A percentile compares a stretch with the other conserved stretches of the same genome.
phyloP scores from a whole-genome alignment of 2,329 filamentous ascomycete species.

The Fusarium paranaense region DNA sequence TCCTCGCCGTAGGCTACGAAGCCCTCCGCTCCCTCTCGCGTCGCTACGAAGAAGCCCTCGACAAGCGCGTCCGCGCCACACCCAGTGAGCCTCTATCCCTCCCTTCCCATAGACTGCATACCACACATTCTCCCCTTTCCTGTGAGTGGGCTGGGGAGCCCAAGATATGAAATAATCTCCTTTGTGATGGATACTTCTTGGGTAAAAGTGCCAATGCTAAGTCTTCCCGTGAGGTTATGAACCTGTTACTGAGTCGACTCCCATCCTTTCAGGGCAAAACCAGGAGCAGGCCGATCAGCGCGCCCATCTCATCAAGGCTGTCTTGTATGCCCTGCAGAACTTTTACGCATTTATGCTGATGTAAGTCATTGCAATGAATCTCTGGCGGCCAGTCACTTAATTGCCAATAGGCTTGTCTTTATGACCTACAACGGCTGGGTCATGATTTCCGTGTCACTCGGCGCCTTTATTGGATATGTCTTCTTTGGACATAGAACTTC shows the following conservation, averaged over 20 bases:
- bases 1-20: slow-evolving; percentile 93
- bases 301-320: slow-evolving; percentile 82
- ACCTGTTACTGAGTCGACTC: slow-evolving; percentile 71
- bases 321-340: slow-evolving; percentile 90
- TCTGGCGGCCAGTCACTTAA: neutral
- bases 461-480: slow-evolving; percentile 89
- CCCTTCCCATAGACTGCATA: neutral
- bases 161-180: slow-evolving; percentile 29
- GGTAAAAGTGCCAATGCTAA: slow-evolving; percentile 47
- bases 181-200: slow-evolving; percentile 9
- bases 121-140: slow-evolving; percentile 13
- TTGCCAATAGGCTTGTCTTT: slow-evolving; percentile 83
- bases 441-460: slow-evolving; percentile 90
- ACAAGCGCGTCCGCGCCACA: slow-evolving; percentile 59
- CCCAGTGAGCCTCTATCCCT: slow-evolving; percentile 60
- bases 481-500: slow-evolving; percentile 78
- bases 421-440: slow-evolving; percentile 99
- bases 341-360: slow-evolving; percentile 99
- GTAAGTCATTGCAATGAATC: slow-evolving; percentile 65
- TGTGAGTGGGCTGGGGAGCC: slow-evolving; percentile 11
- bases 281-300: slow-evolving; percentile 71
- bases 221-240: slow-evolving; percentile 48
- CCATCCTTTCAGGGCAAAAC: slow-evolving; percentile 79
- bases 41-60: slow-evolving; percentile 75
- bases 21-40: slow-evolving; percentile 81